A percentile compares a stretch with the other conserved stretches of the same genome.
These are phyloP conservation scores for Phaeosphaeriaceae sp. DNA, from an alignment of 2,329 filamentous ascomycete genomes.

Conservation along the genomic window DNA sequence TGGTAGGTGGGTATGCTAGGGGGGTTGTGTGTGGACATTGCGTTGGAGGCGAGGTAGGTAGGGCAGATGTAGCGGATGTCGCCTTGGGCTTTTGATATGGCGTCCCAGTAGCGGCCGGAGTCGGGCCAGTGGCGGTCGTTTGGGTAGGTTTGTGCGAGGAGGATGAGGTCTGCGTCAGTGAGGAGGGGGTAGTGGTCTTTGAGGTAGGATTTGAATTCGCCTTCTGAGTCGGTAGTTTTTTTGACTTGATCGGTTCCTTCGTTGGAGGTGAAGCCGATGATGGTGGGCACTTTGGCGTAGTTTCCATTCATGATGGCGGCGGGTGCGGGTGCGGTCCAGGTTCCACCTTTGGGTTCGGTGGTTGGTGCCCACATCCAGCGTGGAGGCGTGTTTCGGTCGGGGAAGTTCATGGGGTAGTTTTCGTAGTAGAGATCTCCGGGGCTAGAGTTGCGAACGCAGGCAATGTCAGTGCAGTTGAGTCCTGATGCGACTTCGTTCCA, in stretches of 20 bases:
- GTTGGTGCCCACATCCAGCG: conserved; percentile 47
- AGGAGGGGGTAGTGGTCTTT: conserved; percentile 55
- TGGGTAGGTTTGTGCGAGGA: conserved; percentile 35
- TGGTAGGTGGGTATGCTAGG: conserved; percentile 32
- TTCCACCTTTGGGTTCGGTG: conserved; percentile 35
- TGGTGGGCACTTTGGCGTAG: conserved; percentile 40
- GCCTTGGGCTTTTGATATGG: conserved; percentile 42
- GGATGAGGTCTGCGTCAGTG: conserved; percentile 57
- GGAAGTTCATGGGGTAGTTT: conserved; percentile 44
- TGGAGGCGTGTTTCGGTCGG: conserved; percentile 37
- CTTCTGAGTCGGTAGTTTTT: conserved; percentile 45
- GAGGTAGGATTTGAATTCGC: conserved; percentile 43
- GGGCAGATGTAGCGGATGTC: conserved; percentile 46
- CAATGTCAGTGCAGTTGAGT: conserved; percentile 38
- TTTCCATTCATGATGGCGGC: conserved; percentile 33
- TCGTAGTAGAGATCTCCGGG: conserved; percentile 40
- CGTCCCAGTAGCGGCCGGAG: conserved; percentile 41
- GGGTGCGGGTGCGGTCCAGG: conserved; percentile 37
- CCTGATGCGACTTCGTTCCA: conserved; percentile 39
- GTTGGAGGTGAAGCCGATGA: conserved; percentile 43
- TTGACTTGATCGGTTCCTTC: conserved; percentile 52
- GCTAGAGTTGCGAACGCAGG: conserved; percentile 35
- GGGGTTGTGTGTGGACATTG: conserved; percentile 38
- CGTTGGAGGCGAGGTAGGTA: conserved; percentile 39
- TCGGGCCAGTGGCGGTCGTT: conserved; percentile 45